Evolutionary conservation across 2,329 filamentous ascomycete species (phyloP).

Genomic region (Fusarium nematophilum): DNA sequence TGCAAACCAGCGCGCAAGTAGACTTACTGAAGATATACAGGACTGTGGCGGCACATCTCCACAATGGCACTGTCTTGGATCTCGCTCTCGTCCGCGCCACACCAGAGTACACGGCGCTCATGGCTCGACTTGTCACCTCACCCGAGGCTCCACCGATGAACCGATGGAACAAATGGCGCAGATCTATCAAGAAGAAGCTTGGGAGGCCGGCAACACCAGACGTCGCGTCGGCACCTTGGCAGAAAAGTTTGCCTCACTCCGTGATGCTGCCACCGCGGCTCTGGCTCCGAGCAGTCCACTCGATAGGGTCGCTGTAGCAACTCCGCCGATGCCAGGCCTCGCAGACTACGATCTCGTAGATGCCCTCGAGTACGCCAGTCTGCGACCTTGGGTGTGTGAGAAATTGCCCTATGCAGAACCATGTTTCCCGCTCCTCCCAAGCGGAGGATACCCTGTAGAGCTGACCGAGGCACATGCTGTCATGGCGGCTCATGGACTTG

Average conservation of each 20-base stretch:
- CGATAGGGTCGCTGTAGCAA: not conserved
- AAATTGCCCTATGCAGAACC: not conserved
- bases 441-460: not conserved
- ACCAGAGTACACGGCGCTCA: constrained; percentile 6
- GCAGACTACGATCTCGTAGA: not conserved
- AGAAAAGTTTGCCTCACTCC: not conserved
- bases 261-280: not conserved
- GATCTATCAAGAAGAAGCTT: constrained; percentile 18
- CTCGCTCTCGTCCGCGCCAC: not conserved
- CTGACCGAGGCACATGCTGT: constrained; percentile 11
- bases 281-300: not conserved
- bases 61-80: constrained; percentile 1
- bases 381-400: not conserved
- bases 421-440: not conserved
- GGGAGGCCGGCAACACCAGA: constrained; percentile 9
- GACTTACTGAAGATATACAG: too few relatives aligned
- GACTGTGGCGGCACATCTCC: not conserved
- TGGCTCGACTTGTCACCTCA: constrained; percentile 2
- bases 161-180: not conserved
- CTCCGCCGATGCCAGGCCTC: not conserved
- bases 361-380: not conserved
- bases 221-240: not conserved
- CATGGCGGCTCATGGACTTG: constrained; percentile 4
- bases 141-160: not conserved
- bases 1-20: too few relatives aligned